phyloP scores from a whole-genome alignment of 768 basidiomycete species.

The Cubamyces lactineus region DNA sequence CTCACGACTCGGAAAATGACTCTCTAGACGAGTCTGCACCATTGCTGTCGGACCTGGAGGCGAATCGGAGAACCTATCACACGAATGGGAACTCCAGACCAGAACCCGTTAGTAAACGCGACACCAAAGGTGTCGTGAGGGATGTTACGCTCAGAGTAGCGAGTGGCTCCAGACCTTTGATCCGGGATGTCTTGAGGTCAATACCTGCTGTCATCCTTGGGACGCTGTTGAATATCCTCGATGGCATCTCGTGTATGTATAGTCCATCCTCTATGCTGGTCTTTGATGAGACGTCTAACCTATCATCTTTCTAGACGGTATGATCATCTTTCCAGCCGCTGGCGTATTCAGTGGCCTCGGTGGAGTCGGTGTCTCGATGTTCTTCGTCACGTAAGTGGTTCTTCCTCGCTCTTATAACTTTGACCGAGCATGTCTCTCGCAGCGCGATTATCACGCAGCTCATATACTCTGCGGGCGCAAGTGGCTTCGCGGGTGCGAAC shows the following conservation, averaged over 20 bases:
- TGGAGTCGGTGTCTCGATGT: constrained; percentile 92
- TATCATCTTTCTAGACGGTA: constrained; percentile 66
- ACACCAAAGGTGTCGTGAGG: constrained; percentile 13
- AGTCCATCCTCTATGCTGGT: background rate
- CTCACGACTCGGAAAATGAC: background rate
- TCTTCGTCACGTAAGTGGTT: constrained; percentile 73
- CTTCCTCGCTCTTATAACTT: background rate
- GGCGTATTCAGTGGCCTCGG: constrained; percentile 82
- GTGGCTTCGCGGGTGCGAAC: constrained; percentile 87
- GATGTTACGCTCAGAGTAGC: constrained; percentile 3
- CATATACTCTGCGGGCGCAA: constrained; percentile 84
- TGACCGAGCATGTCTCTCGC: constrained; percentile 19
- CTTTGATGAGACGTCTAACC: background rate
- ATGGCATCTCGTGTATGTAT: constrained; percentile 86
- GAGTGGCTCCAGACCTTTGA: background rate
- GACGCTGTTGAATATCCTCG: constrained; percentile 84
- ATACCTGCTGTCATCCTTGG: constrained; percentile 89
- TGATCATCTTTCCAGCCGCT: constrained; percentile 92
- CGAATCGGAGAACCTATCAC: constrained; percentile 24
- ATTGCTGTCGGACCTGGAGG: constrained; percentile 32
- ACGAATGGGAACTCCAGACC: constrained; percentile 13
- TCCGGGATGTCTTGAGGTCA: constrained; percentile 41
- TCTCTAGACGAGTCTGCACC: constrained; percentile 25
- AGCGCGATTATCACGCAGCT: constrained; percentile 82
- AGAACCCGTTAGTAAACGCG: constrained; percentile 24